These are phyloP conservation scores for Eragrostis curvula DNA, from an alignment of 176 grass and related monocot genomes.

Conservation along the genomic window DNA sequence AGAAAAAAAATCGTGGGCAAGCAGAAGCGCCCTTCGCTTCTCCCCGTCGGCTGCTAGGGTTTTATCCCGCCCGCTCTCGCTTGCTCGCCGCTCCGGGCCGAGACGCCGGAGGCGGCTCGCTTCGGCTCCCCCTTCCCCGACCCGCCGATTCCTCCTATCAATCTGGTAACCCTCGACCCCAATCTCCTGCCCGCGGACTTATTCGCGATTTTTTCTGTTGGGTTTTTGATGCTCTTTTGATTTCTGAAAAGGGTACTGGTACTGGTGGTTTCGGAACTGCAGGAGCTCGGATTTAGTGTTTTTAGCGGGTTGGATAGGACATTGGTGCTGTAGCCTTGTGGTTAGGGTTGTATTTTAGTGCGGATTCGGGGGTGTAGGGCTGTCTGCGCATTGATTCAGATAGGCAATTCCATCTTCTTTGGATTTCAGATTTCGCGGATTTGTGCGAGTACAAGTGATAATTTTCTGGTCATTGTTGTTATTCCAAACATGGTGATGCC, in stretches of 20 bases:
- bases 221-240: neutral
- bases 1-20: neutral
- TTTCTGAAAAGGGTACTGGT: neutral
- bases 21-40: neutral
- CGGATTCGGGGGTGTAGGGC: neutral
- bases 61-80: neutral
- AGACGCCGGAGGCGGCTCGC: neutral
- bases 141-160: neutral
- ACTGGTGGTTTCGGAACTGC: neutral
- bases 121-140: neutral
- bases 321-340: neutral
- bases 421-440: neutral
- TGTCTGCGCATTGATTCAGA: neutral
- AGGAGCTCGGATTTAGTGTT: neutral
- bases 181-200: neutral
- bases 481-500: neutral
- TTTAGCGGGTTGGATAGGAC: neutral
- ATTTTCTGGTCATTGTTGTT: neutral
- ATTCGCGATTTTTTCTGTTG: neutral
- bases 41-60: conserved; percentile 22
- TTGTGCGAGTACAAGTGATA: neutral
- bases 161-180: conserved; percentile 3
- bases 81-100: neutral
- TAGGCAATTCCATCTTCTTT: neutral
- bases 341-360: neutral